phyloP scores from a whole-genome alignment of 179 eudicot species.

The Spergularia azorica region DNA sequence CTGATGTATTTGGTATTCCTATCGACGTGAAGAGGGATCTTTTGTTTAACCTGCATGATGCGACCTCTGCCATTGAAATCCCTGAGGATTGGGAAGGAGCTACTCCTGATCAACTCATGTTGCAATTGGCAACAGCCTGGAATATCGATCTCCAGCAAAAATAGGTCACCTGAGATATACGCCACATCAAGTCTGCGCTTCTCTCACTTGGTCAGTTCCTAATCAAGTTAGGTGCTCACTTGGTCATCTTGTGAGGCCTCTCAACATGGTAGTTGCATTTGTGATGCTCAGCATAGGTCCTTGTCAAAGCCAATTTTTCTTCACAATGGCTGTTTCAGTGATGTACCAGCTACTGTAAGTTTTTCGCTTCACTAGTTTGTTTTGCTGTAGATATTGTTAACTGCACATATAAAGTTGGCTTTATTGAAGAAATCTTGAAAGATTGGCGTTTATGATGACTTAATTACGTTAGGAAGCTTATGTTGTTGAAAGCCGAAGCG shows the following conservation, averaged over 20 bases:
- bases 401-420: not conserved
- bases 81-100: slow-evolving; percentile 98
- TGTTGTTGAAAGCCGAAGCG: not conserved
- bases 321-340: slow-evolving; percentile 7
- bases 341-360: slow-evolving; percentile 10
- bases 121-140: slow-evolving; percentile 92
- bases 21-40: slow-evolving; percentile 70
- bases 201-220: slow-evolving; percentile 18
- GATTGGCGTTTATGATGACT: not conserved
- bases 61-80: slow-evolving; percentile 57
- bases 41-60: slow-evolving; percentile 69
- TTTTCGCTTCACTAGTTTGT: slow-evolving; percentile 2
- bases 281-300: not conserved
- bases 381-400: slow-evolving; percentile 17
- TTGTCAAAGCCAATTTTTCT: not conserved
- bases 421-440: not conserved
- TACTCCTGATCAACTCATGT: slow-evolving; percentile 81
- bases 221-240: not conserved
- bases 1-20: slow-evolving; percentile 69
- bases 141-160: slow-evolving; percentile 59
- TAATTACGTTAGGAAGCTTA: not conserved
- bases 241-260: slow-evolving; percentile 13
- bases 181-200: not conserved
- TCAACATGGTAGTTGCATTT: slow-evolving; percentile 5
- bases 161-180: not conserved